Percentiles rank a stretch among this genome's conserved stretches.
Evolutionary conservation across 352 stramenopile species (phyloP).

Genomic region (Phytophthora kernoviae): DNA sequence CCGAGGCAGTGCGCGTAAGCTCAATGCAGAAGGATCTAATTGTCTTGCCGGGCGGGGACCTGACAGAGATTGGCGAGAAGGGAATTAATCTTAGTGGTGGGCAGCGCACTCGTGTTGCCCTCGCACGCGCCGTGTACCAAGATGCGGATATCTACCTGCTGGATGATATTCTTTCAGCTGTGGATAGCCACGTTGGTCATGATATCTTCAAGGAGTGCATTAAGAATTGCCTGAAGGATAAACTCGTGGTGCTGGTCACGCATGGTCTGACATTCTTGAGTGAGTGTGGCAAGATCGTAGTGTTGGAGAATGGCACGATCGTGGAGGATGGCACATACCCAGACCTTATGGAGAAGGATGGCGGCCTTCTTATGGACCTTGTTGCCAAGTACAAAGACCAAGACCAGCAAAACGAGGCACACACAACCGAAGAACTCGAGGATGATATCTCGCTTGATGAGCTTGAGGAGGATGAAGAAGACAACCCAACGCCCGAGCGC

Average conservation of each 20-base stretch:
- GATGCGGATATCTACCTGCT: conserved; percentile 91
- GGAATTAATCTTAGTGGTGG: conserved; percentile 95
- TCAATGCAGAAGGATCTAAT: conserved; percentile 59
- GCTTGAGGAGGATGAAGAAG: conserved; percentile 48
- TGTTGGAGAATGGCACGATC: conserved; percentile 61
- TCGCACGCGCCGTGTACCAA: conserved; percentile 84
- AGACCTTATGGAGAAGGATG: conserved; percentile 63
- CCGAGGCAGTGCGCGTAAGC: conserved; percentile 57
- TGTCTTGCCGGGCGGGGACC: conserved; percentile 82
- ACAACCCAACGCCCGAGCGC: conserved; percentile 38
- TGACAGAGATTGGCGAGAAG: conserved; percentile 96
- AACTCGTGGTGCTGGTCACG: conserved; percentile 87
- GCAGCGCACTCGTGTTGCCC: conserved; percentile 88
- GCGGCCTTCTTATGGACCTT: conserved; percentile 70
- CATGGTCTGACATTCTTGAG: conserved; percentile 69
- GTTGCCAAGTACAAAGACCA: conserved; percentile 67
- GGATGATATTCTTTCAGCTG: conserved; percentile 94
- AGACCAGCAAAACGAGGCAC: conserved; percentile 40
- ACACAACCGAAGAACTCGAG: conserved; percentile 47
- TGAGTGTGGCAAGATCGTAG: conserved; percentile 64
- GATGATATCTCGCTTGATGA: conserved; percentile 41
- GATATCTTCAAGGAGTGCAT: conserved; percentile 91
- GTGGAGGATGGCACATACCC: conserved; percentile 77
- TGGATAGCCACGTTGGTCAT: conserved; percentile 94
- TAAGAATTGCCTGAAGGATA: conserved; percentile 56